phyloP scores from a whole-genome alignment of 768 basidiomycete genomes.

The Lactarius deliciosus region DNA sequence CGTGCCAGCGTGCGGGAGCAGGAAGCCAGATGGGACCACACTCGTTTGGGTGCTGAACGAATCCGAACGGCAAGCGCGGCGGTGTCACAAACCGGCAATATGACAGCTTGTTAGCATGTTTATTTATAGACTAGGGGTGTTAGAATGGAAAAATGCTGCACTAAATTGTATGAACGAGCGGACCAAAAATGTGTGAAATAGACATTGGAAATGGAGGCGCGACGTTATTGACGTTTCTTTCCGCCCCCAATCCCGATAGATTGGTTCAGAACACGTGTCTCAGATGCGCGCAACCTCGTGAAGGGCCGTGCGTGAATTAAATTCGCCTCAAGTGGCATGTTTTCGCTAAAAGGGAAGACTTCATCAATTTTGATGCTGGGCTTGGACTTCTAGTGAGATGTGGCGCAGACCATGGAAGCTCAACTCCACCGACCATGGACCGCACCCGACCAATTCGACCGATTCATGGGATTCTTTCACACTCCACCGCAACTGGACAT shows the following conservation, averaged over 20 bases:
- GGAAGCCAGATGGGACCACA: neutral
- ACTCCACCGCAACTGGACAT: neutral
- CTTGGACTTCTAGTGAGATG: neutral
- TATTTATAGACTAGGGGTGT: neutral
- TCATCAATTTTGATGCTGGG: too few relatives aligned
- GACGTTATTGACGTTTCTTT: neutral
- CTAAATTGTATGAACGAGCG: too few relatives aligned
- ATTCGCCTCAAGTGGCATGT: neutral
- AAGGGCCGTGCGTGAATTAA: too few relatives aligned
- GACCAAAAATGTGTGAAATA: too few relatives aligned
- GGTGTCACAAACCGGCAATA: too few relatives aligned
- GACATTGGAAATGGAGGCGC: neutral
- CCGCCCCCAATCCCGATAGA: neutral
- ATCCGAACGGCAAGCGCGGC: too few relatives aligned
- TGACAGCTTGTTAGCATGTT: too few relatives aligned
- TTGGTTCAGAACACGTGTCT: neutral
- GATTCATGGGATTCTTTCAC: neutral
- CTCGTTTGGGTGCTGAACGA: too few relatives aligned
- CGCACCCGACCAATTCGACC: neutral
- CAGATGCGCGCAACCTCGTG: too few relatives aligned
- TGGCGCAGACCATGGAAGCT: neutral
- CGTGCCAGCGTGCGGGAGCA: neutral
- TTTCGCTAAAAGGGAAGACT: neutral
- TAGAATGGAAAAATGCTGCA: neutral
- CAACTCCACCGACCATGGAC: neutral